Conservation (phyloP, 257 asterid genomes). For the Solanum pennellii region DNA sequence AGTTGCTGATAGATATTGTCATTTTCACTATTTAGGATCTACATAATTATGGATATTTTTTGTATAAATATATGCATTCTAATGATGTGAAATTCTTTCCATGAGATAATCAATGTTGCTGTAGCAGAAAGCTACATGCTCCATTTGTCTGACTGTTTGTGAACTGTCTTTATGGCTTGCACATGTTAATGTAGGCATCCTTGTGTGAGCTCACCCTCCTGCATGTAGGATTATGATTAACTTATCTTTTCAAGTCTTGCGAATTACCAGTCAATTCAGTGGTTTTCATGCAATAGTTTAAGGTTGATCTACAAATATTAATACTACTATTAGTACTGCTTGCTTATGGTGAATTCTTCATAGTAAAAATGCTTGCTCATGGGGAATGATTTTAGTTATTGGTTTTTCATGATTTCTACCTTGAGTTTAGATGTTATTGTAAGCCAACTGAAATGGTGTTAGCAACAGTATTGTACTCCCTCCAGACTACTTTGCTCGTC, state of each 20-base stretch:
- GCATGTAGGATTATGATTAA: background rate
- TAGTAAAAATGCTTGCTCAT: background rate
- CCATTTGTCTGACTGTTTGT: background rate
- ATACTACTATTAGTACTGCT: background rate
- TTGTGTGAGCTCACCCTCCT: background rate
- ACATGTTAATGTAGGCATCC: background rate
- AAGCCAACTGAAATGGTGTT: background rate
- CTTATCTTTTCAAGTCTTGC: background rate
- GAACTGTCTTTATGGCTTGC: background rate
- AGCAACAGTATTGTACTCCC: background rate
- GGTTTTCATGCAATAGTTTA: background rate
- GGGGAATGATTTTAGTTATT: background rate
- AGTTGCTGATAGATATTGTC: conserved; percentile 15
- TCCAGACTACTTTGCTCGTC: background rate
- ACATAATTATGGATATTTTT: background rate
- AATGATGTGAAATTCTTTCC: background rate
- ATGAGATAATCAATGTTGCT: background rate
- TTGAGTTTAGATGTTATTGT: background rate
- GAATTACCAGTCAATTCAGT: background rate
- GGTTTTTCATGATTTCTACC: background rate
- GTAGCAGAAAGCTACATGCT: background rate
- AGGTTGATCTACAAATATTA: background rate
- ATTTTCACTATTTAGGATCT: background rate
- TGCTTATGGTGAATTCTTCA: background rate
- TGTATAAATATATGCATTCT: background rate